Percentiles rank a stretch among this genome's conserved stretches.
These are phyloP conservation scores for Pestalotiopsis sp. DNA, from an alignment of 2,329 filamentous ascomycete species.

Conservation along the genomic window DNA sequence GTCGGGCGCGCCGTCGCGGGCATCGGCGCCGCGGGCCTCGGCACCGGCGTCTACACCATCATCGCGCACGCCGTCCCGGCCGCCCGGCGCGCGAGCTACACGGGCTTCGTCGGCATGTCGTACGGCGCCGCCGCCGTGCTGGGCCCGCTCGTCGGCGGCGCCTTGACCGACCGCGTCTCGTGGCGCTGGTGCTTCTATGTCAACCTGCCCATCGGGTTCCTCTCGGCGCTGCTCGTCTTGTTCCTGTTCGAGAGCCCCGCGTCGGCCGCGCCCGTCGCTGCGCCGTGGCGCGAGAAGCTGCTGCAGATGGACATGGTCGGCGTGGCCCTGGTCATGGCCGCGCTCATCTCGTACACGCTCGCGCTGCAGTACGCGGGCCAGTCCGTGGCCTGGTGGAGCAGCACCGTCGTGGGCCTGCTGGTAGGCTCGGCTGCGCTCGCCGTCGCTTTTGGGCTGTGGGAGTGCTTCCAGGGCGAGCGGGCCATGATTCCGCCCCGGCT, in stretches of 20 bases:
- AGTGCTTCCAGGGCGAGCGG: constrained; percentile 35
- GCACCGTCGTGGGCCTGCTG: constrained; percentile 46
- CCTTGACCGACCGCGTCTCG: constrained; percentile 37
- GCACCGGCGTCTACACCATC: not conserved
- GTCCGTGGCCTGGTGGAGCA: constrained; percentile 42
- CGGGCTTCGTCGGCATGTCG: constrained; percentile 38
- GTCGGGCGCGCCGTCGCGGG: not conserved
- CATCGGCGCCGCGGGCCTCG: not conserved
- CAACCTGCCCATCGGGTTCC: constrained; percentile 40
- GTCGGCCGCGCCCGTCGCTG: constrained; percentile 19
- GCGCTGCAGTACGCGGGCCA: constrained; percentile 37
- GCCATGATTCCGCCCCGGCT: constrained; percentile 45
- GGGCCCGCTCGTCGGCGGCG: constrained; percentile 40
- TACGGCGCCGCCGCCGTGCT: constrained; percentile 38
- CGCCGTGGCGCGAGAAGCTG: constrained; percentile 27
- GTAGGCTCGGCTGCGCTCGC: constrained; percentile 41
- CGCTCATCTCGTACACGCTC: constrained; percentile 33
- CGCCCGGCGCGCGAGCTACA: constrained; percentile 33
- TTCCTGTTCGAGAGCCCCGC: constrained; percentile 26
- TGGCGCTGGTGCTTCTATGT: constrained; percentile 45
- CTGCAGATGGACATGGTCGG: constrained; percentile 32
- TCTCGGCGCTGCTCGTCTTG: constrained; percentile 28
- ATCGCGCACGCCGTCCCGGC: not conserved
- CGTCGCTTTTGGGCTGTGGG: constrained; percentile 42
- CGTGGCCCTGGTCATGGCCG: constrained; percentile 30